Evolutionary conservation across 2,329 filamentous ascomycete genomes (phyloP).

Genomic region (Phyllosticta citrichinensis): DNA sequence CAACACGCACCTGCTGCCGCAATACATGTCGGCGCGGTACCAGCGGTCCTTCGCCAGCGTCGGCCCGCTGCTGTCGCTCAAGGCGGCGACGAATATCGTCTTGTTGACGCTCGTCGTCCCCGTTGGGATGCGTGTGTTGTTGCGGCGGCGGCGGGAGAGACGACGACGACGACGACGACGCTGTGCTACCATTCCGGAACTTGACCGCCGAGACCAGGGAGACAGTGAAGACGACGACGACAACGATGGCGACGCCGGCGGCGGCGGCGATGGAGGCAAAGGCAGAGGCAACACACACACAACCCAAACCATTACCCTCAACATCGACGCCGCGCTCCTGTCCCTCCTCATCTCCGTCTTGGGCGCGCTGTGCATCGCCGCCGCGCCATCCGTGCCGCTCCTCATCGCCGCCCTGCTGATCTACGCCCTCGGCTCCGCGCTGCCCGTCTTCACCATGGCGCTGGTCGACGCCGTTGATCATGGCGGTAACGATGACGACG

Average conservation of each 20-base stretch:
- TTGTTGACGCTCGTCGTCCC: conserved; percentile 25
- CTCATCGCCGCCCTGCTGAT: conserved; percentile 21
- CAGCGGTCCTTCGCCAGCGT: conserved; percentile 28
- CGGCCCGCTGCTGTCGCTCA: conserved; percentile 28
- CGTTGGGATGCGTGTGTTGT: conserved; percentile 21
- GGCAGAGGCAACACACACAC: too few species aligned
- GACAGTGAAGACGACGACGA: neutral
- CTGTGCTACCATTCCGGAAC: too few species aligned
- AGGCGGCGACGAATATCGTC: conserved; percentile 27
- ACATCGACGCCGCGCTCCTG: conserved; percentile 21
- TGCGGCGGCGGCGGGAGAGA: conserved; percentile 3
- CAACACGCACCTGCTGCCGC: conserved; percentile 27
- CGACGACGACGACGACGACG: neutral
- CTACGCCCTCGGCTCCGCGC: conserved; percentile 28
- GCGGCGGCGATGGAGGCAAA: too few species aligned
- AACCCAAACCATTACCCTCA: conserved; percentile 21
- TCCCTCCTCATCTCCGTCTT: conserved; percentile 25
- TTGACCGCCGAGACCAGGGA: too few species aligned
- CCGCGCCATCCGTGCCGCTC: conserved; percentile 19
- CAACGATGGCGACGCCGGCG: too few species aligned
- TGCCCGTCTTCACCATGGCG: conserved; percentile 30
- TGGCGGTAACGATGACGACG: neutral
- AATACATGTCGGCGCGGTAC: conserved; percentile 31
- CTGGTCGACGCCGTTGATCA: conserved; percentile 22
- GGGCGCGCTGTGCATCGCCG: conserved; percentile 24